Evolutionary conservation across 129 eudicot genomes (phyloP), one percentile per base, ranked within the genome.

Genomic region (Arctium lappa): DNA sequence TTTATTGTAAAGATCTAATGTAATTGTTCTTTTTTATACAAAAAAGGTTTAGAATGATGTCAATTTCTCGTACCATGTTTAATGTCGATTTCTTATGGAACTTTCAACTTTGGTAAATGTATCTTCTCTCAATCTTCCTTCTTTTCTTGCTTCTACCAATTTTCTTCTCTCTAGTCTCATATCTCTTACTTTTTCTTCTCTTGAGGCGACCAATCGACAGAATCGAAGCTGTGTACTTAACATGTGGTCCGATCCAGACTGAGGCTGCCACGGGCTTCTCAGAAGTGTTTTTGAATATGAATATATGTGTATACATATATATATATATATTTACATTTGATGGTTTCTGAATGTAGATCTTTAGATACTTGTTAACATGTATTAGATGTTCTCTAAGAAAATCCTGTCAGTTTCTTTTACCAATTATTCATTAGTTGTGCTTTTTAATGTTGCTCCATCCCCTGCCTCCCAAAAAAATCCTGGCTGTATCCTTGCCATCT

Each of bases 71-170:
- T 27, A 29, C 46, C 73, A 29, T 63, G 39, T 65, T 78, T 53
- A 66, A 78, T 78, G 31, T 30, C 16, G 33, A n/a, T 82, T 7
- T 75, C 71, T 44, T 15, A 27, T 48, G 16, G 8, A 36, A 22
- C 80, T 75, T 68, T 12, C 69, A 69, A 76, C 71, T 76, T 48
- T 76, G 60, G 76, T 66, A 76, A 68, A 66, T 44, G 53, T 33
- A 50, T 44, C 48, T 38, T 60, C 32, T 82, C 18, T 66, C n/a
- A 12, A 75, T 44, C 53, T 76, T 12, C 62, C 46, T 83, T 39
- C 74, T 62, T 74, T 37, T 73, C 44, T 29, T 81, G 66, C 56
- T 81, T 60, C 71, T 73, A 56, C 72, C 39, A 48, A 69, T 15
- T 50, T 72, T 3, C 56, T 70, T 44, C 37, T 73, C 73, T 53